Base-by-base conservation (phyloP, 768 basidiomycete genomes). In the Phanerodontia chrysosporium region DNA sequence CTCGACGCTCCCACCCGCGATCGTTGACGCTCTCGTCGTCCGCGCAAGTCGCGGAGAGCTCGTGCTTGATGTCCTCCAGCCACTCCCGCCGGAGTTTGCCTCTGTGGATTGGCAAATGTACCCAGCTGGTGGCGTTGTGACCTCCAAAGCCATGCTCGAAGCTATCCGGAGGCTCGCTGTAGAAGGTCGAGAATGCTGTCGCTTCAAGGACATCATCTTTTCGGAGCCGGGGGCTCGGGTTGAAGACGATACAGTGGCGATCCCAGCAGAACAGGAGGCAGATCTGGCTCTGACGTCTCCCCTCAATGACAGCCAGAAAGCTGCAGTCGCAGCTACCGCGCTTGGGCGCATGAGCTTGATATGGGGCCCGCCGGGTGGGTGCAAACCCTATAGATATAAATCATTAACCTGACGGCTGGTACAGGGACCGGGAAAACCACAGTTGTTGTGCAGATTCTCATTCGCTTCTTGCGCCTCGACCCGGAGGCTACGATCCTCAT, bases 381-480 rank as follows among this genome's bases (percentile, higher is more conserved):
- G n/a, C n/a, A 0, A 54, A 21, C 16, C 13, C 14, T 13, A 32
- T 32, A 21, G 49, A 10, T 32, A 3, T 4, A 6, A 6, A 13
- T 30, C 10, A 42, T 13, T 10, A 22, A 55, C 55, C 66, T 49
- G 7, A 28, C 28, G 14, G 52, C 35, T 16, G 42, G 8, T 14
- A 4, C 51, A 87, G 86, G 86, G 0, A 89, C 86, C 0, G 86
- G 87, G 35, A 89, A 88, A 68, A 87, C 86, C 0, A 87, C 85
- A 0, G 86, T 87, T 0, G 84, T 87, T 5, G 78, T 88, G 2
- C 78, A 84, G 60, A 84, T 87, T 28, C 74, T 87, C 16, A 72
- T 73, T 22, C 74, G 73, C 68, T 83, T 55, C 60, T 79, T 62
- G 67, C 69, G 56, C 65, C 64, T 67, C 58, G 61, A 61, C 65